These are phyloP conservation scores for Pseudogymnoascus sp. DNA, from an alignment of 2,329 filamentous ascomycete genomes.

Conservation along the genomic window DNA sequence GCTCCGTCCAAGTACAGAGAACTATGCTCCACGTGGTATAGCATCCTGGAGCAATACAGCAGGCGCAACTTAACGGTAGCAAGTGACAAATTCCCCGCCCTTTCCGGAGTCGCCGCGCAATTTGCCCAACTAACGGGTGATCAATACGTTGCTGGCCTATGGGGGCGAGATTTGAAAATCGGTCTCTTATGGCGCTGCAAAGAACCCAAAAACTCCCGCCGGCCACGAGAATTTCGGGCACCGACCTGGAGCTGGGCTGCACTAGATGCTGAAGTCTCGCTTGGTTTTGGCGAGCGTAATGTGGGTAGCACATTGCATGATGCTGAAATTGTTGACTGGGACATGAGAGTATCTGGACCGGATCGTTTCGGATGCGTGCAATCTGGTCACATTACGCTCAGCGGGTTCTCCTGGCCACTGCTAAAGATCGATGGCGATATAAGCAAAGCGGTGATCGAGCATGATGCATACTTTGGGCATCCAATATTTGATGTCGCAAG, in stretches of 20 bases:
- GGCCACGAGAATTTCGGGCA: background rate
- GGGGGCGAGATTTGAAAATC: conserved; percentile 10
- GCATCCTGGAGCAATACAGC: conserved; percentile 9
- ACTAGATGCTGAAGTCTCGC: background rate
- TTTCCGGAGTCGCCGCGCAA: conserved; percentile 12
- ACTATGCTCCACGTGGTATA: background rate
- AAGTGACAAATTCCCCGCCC: conserved; percentile 11
- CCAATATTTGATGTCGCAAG: background rate
- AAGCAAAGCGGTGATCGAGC: background rate
- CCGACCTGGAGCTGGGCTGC: background rate
- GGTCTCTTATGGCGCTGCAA: background rate
- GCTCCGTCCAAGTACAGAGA: background rate
- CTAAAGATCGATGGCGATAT: background rate
- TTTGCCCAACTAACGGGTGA: conserved; percentile 8
- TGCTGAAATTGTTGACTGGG: background rate
- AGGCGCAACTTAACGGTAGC: background rate
- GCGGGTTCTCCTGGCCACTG: background rate
- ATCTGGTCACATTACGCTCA: background rate
- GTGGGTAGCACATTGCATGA: background rate
- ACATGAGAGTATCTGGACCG: background rate
- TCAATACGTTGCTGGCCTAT: conserved; percentile 13
- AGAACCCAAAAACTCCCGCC: background rate
- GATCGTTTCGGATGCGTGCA: background rate
- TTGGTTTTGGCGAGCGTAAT: background rate
- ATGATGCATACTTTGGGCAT: background rate